Evolutionary conservation across 345 rosid genomes (phyloP).

Genomic region (Dimocarpus longan): DNA sequence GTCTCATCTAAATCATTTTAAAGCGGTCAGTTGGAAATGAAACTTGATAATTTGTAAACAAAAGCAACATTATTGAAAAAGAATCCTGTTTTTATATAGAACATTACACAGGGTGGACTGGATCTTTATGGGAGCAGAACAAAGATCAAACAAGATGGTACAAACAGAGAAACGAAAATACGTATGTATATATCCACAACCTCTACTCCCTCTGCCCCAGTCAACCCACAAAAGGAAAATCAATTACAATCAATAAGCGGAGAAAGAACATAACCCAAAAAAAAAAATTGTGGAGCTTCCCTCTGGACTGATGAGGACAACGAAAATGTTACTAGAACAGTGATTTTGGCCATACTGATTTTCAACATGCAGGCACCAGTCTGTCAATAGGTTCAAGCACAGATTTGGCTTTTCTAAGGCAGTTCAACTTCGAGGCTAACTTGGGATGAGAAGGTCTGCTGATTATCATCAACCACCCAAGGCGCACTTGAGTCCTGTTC

Average conservation of each 20-base stretch:
- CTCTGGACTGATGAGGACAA: not conserved
- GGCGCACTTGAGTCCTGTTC: slow-evolving; percentile 71
- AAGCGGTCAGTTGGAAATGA: not conserved
- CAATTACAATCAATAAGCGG: slow-evolving; percentile 2
- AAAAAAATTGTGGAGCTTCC: not conserved
- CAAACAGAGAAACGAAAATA: not conserved
- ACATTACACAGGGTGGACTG: not conserved
- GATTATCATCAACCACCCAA: slow-evolving; percentile 51
- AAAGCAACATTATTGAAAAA: not conserved
- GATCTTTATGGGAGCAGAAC: not conserved
- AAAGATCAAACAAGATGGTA: not conserved
- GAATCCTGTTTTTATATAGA: not conserved
- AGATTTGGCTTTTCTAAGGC: not conserved
- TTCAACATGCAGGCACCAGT: slow-evolving; percentile 9
- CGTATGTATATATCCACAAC: not conserved
- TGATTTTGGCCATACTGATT: slow-evolving; percentile 13
- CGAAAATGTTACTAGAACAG: slow-evolving; percentile 2
- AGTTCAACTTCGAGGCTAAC: slow-evolving; percentile 10
- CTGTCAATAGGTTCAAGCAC: not conserved
- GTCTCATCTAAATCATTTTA: not conserved
- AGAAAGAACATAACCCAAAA: not conserved
- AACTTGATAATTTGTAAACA: not conserved
- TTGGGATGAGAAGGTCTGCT: not conserved
- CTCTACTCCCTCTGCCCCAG: not conserved
- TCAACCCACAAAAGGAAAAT: not conserved